phyloP scores from a whole-genome alignment of 306 rosid genomes.

The Parietaria judaica region DNA sequence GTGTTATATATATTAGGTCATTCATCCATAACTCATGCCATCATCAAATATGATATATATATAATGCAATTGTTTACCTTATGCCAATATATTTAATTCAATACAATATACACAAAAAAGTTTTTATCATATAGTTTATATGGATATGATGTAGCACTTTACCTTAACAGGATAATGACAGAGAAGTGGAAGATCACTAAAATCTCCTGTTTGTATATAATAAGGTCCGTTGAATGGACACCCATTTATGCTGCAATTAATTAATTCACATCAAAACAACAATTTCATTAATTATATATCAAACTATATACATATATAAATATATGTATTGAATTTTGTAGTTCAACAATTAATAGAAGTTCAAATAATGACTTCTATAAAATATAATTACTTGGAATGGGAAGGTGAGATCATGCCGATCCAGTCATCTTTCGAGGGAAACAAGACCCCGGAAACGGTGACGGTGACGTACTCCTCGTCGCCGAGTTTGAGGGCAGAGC shows the following conservation, averaged over 20 bases:
- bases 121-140: background rate
- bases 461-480: conserved; percentile 53
- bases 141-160: conserved; percentile 8
- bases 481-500: conserved; percentile 25
- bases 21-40: background rate
- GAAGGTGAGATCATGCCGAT: conserved; percentile 87
- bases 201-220: conserved; percentile 73
- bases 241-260: conserved; percentile 34
- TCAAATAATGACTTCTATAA: background rate
- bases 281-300: background rate
- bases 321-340: background rate
- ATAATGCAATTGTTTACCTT: background rate
- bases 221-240: conserved; percentile 22
- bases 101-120: no score
- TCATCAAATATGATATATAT: background rate
- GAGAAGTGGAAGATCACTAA: conserved; percentile 65
- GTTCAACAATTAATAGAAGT: no score
- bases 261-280: background rate
- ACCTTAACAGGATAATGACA: conserved; percentile 98
- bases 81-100: background rate
- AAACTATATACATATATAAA: background rate
- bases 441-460: conserved; percentile 41
- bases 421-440: conserved; percentile 48
- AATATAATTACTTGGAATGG: conserved; percentile 37
- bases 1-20: conserved; percentile 1